These are phyloP conservation scores for Rhizopogon vinicolor DNA, from an alignment of 768 basidiomycete genomes.

Conservation along the genomic window DNA sequence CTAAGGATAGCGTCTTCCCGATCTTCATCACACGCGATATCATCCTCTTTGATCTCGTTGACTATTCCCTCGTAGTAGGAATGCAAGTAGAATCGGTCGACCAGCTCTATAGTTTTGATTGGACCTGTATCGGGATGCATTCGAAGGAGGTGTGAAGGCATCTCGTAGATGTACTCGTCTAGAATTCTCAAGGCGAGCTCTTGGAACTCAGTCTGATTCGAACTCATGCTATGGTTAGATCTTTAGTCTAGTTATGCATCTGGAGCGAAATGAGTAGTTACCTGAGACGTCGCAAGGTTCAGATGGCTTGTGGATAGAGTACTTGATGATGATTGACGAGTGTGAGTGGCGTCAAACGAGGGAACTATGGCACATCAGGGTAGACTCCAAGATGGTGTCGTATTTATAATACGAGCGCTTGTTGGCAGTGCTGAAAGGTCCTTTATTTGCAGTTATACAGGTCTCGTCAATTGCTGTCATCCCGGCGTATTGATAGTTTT, in stretches of 20 bases:
- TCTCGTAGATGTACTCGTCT: conserved; percentile 4
- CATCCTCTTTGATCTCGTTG: not conserved
- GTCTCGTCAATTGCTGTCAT: too few species aligned
- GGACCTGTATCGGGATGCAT: not conserved
- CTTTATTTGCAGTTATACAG: not conserved
- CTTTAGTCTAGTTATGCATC: not conserved
- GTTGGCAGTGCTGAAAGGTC: not conserved
- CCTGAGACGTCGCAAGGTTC: not conserved
- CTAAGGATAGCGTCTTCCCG: not conserved
- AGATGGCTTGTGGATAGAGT: not conserved
- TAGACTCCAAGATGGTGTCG: not conserved
- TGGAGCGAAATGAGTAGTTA: not conserved
- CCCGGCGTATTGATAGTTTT: too few species aligned
- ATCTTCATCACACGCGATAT: not conserved
- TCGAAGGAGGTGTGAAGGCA: conserved; percentile 3
- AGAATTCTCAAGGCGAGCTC: not conserved
- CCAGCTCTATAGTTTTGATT: not conserved
- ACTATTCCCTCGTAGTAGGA: not conserved
- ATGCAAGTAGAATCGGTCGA: not conserved
- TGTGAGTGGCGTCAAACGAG: not conserved
- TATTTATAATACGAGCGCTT: not conserved
- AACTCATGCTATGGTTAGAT: not conserved
- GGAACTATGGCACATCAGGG: not conserved
- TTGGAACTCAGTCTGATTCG: not conserved
- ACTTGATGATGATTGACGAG: too few species aligned